These are phyloP conservation scores for Exophiala lecanii-corni DNA, from an alignment of 2,329 filamentous ascomycete genomes.

Conservation along the genomic window DNA sequence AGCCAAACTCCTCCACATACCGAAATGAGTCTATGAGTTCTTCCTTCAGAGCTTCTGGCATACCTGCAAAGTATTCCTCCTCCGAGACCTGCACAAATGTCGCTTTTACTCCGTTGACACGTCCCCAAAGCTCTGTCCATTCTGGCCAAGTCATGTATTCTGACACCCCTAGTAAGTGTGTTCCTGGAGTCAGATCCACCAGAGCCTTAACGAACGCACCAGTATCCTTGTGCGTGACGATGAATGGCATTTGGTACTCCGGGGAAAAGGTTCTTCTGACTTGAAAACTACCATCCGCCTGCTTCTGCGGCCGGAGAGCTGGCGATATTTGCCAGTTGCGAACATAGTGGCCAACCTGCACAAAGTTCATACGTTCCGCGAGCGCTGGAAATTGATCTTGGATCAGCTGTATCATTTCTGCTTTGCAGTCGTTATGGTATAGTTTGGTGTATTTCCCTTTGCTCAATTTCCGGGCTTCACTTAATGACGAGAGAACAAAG, in stretches of 20 bases:
- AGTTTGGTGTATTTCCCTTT: constrained; percentile 44
- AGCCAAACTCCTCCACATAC: constrained; percentile 39
- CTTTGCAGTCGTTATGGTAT: constrained; percentile 53
- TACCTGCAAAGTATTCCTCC: constrained; percentile 33
- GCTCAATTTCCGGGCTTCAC: constrained; percentile 46
- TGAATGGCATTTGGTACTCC: constrained; percentile 35
- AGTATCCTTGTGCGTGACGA: constrained; percentile 37
- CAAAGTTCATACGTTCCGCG: constrained; percentile 43
- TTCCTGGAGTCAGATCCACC: constrained; percentile 37
- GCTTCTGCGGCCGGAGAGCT: constrained; percentile 8
- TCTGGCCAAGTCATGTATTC: constrained; percentile 34
- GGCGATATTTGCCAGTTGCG: constrained; percentile 3
- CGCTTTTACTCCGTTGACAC: constrained; percentile 36
- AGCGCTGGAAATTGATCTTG: constrained; percentile 40
- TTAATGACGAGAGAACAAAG: constrained; percentile 50
- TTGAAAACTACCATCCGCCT: constrained; percentile 9
- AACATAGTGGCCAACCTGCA: constrained; percentile 15
- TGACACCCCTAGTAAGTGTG: constrained; percentile 45
- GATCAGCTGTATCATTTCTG: constrained; percentile 47
- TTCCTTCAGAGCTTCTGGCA: constrained; percentile 33
- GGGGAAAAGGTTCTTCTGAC: constrained; percentile 7
- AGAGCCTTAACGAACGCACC: constrained; percentile 45
- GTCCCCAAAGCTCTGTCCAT: constrained; percentile 34
- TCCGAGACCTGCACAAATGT: constrained; percentile 27
- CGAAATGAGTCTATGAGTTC: constrained; percentile 37